These are phyloP conservation scores for Chaetomiaceae sp. DNA, from an alignment of 2,329 filamentous ascomycete genomes.

Conservation along the genomic window DNA sequence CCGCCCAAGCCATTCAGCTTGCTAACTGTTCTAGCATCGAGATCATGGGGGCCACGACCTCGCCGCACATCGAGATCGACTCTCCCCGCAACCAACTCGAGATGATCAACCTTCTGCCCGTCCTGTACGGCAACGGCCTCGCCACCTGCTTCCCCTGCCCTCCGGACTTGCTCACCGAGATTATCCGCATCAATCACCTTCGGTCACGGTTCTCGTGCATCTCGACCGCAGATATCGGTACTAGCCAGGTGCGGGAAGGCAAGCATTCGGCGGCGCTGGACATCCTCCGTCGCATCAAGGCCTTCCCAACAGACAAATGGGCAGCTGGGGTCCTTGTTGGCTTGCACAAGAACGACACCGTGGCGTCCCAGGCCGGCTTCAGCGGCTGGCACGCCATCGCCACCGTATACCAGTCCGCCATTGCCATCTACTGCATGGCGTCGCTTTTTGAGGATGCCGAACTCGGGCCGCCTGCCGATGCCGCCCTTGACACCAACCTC, in stretches of 20 bases:
- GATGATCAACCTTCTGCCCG: constrained; percentile 3
- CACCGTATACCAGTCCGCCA: constrained; percentile 1
- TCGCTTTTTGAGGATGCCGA: constrained; percentile 1
- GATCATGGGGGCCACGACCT: constrained; percentile 1
- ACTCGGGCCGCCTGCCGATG: too few relatives aligned
- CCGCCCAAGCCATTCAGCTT: too few relatives aligned
- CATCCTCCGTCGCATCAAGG: not conserved
- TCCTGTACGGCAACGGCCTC: constrained; percentile 11
- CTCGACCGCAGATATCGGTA: not conserved
- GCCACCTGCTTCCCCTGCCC: constrained; percentile 12
- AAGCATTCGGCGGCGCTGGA: not conserved
- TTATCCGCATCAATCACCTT: constrained; percentile 14
- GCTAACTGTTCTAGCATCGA: not conserved
- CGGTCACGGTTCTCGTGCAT: not conserved
- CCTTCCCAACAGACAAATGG: not conserved
- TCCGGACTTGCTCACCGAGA: constrained; percentile 1
- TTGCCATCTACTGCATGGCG: constrained; percentile 7
- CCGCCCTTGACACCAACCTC: not conserved
- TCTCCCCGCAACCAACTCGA: constrained; percentile 2
- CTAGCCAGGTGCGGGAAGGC: not conserved
- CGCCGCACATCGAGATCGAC: not conserved
- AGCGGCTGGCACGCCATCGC: not conserved
- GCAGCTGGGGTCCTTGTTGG: not conserved
- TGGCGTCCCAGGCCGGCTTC: not conserved
- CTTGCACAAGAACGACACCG: not conserved